Evolutionary conservation across 1,284 basidiomycete genomes (phyloP), one percentile per base, ranked within the genome.

Genomic region (Ustilago trichophora): DNA sequence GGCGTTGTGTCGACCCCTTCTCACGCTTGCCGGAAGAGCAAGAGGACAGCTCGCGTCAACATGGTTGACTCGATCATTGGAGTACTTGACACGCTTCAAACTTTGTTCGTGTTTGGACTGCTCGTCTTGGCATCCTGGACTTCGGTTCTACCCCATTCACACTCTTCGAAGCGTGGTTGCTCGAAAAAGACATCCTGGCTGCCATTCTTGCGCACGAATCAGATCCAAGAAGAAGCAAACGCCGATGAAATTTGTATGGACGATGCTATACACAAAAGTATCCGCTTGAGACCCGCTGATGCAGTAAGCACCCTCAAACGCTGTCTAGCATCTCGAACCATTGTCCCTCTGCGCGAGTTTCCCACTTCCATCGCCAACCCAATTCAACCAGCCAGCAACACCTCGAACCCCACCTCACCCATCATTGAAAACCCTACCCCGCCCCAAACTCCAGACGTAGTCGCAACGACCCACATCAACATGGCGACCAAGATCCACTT

Each of bases 71-170:
- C 58, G 3, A 24, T 62, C 19, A 35, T 62, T 9, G 38, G 45
- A 25, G 31, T 62, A 37, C 47, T 62, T 11, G 58, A 62, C 42
- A 49, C 46, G 33, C 43, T 62, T 9, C 58, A 62, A 24, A 54
- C 58, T 11, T 15, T 62, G 33, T n/a, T 62, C n/a, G 42, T 62
- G 7, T 62, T 62, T 19, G 58, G 41, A 3, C 34, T 62, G 36
- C 46, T 62, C 5, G 43, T 62, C n/a, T 33, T 62, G 10, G 58
- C 58, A 9, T 62, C 58, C 2, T 62, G 58, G 58, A 50, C 58
- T 3, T 62, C 42, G 15, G 36, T 38, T 7, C 26, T 62, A 10
- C 46, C 51, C 2, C 15, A 18, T 1, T 16, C 46, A n/a, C n/a
- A n/a, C 2, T 6, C 18, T 12, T 9, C n/a, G 10, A 26, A 35